Evolutionary conservation across 148 eudicot genomes (phyloP).

Genomic region (Dianthus caryophyllus): DNA sequence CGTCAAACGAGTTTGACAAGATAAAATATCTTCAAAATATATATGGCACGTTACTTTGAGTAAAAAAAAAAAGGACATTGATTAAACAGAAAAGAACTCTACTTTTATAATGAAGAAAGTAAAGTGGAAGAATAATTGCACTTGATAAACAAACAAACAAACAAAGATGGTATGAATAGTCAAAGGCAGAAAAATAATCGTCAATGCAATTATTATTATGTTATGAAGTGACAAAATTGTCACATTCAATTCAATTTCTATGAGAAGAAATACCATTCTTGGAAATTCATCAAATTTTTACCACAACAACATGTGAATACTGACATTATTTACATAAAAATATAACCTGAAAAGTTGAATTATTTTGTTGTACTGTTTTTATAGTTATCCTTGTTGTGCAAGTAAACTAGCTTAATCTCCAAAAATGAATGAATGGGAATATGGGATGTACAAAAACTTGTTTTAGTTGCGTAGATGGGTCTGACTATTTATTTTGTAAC

Average conservation of each 20-base stretch:
- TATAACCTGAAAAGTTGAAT: not conserved
- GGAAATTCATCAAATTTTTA: not conserved
- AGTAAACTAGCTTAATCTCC: not conserved
- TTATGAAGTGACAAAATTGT: not conserved
- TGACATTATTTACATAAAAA: not conserved
- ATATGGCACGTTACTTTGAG: not conserved
- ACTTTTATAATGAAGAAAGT: not conserved
- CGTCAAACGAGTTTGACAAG: no score
- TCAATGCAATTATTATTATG: not conserved
- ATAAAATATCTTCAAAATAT: no score
- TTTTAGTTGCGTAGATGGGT: no score
- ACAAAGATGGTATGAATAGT: not conserved
- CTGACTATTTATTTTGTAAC: no score
- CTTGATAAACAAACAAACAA: not conserved
- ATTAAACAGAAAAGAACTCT: not conserved
- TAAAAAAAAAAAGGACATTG: not conserved
- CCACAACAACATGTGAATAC: not conserved
- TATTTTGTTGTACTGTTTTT: not conserved
- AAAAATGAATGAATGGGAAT: no score
- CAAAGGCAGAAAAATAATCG: not conserved
- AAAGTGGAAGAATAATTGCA: not conserved
- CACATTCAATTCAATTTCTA: not conserved
- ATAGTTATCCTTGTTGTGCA: not conserved
- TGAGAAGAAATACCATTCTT: not conserved
- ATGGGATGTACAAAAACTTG: no score